A percentile compares a stretch with the other conserved stretches of the same genome.
Evolutionary conservation across 2,329 filamentous ascomycete genomes (phyloP).

Genomic region (Monosporascus ibericus): DNA sequence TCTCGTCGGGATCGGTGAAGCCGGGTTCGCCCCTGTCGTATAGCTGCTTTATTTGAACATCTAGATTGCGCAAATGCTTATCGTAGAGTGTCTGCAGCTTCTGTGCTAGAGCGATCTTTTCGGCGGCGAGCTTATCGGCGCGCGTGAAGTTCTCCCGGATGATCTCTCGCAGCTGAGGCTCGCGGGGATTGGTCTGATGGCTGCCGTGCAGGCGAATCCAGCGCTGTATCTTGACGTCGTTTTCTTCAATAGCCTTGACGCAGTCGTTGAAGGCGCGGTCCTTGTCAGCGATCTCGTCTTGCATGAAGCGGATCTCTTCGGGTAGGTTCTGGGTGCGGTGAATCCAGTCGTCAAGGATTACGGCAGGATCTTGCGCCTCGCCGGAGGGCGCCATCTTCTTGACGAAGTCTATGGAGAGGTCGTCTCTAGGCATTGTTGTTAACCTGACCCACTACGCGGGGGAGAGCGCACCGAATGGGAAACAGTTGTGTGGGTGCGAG

Average conservation of each 20-base stretch:
- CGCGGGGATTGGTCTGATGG: constrained; percentile 67
- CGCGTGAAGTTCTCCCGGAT: constrained; percentile 63
- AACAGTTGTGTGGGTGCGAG: constrained; percentile 5
- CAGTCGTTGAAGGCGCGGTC: constrained; percentile 67
- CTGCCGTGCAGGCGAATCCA: constrained; percentile 74
- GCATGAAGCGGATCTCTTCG: constrained; percentile 75
- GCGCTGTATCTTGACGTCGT: constrained; percentile 71
- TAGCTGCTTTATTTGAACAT: constrained; percentile 55
- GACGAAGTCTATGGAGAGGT: constrained; percentile 64
- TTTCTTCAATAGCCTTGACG: constrained; percentile 61
- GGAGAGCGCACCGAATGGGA: constrained; percentile 14
- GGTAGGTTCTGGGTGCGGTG: constrained; percentile 71
- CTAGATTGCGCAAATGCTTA: constrained; percentile 58
- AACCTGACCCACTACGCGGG: constrained; percentile 34
- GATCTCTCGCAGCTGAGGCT: constrained; percentile 59
- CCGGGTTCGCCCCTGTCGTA: constrained; percentile 57
- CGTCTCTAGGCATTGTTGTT: constrained; percentile 68
- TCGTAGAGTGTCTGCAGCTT: constrained; percentile 56
- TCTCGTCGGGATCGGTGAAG: constrained; percentile 55
- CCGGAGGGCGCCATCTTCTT: constrained; percentile 55
- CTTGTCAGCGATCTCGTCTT: constrained; percentile 78
- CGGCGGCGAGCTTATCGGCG: constrained; percentile 64
- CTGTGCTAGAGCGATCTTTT: constrained; percentile 65
- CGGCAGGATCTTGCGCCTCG: constrained; percentile 57
- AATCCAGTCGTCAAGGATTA: constrained; percentile 74